Percentiles rank a stretch among this genome's conserved stretches.
Conservation (phyloP, 805 yeast species). For the Ogataea pilisensis region DNA sequence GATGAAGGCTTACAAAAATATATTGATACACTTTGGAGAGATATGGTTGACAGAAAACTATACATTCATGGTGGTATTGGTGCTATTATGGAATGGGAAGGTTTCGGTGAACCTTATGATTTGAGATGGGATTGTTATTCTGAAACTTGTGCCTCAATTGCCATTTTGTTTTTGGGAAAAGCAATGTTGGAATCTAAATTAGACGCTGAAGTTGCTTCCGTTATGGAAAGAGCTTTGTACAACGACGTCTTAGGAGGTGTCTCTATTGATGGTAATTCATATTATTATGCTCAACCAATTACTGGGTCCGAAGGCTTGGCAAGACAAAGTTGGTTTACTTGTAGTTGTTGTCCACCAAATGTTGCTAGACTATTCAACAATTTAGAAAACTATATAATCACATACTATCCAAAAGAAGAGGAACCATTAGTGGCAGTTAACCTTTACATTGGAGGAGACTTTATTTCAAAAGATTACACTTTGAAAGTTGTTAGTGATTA, state of each 20-base stretch:
- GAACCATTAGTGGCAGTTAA: constrained; percentile 9
- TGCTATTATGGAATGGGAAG: constrained; percentile 21
- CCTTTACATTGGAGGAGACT: constrained; percentile 15
- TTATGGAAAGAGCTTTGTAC: constrained; percentile 22
- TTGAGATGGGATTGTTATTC: constrained; percentile 22
- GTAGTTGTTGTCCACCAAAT: constrained; percentile 28
- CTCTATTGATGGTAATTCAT: constrained; percentile 21
- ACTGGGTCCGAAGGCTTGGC: constrained; percentile 10
- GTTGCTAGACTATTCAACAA: constrained; percentile 22
- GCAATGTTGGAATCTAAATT: constrained; percentile 13
- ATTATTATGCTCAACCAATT: constrained; percentile 22
- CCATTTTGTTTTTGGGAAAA: constrained; percentile 18
- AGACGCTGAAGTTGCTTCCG: constrained; percentile 14
- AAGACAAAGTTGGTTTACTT: constrained; percentile 20
- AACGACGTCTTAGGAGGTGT: constrained; percentile 24
- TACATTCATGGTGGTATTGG: constrained; percentile 27
- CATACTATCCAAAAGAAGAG: background rate
- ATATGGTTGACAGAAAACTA: constrained; percentile 21
- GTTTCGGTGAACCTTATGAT: constrained; percentile 23
- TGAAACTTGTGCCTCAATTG: constrained; percentile 28
- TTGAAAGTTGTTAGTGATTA: constrained; percentile 10
- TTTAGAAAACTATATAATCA: constrained; percentile 17
- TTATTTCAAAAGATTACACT: constrained; percentile 1
- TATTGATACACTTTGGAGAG: constrained; percentile 14
- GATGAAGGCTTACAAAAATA: constrained; percentile 12